Conservation (phyloP, 2,329 filamentous ascomycete genomes). For the Cryphonectria parasitica region DNA sequence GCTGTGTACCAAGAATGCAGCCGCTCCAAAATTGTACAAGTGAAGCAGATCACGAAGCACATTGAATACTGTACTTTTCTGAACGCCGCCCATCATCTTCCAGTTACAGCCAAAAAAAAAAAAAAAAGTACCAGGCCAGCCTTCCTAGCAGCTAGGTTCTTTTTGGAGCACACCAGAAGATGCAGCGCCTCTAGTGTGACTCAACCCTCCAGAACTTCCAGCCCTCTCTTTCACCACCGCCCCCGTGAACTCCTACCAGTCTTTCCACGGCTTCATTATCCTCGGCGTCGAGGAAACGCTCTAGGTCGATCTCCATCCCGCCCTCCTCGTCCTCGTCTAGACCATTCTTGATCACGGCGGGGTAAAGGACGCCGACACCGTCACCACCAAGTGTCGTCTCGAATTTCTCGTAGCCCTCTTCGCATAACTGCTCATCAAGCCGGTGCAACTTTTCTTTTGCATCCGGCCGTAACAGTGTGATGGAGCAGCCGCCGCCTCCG, state of each 20-base stretch:
- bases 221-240: conserved; percentile 70
- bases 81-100: background rate
- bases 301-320: conserved; percentile 90
- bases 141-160: background rate
- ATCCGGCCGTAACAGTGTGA: conserved; percentile 80
- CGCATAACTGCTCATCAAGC: conserved; percentile 67
- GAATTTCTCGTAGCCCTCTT: conserved; percentile 81
- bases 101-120: no score
- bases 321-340: conserved; percentile 77
- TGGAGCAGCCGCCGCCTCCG: conserved; percentile 93
- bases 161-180: background rate
- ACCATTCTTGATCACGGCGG: conserved; percentile 85
- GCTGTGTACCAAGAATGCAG: background rate
- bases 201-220: conserved; percentile 87
- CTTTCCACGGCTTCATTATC: conserved; percentile 85
- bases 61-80: background rate
- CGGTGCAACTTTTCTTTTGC: conserved; percentile 59
- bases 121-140: background rate
- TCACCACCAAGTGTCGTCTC: conserved; percentile 90
- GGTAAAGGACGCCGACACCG: conserved; percentile 92
- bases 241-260: conserved; percentile 78
- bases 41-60: background rate
- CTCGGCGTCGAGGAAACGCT: conserved; percentile 78
- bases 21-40: conserved; percentile 2
- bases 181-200: conserved; percentile 37